phyloP scores from a whole-genome alignment of 139 green algal genomes.

The Chlamydomonas incerta region DNA sequence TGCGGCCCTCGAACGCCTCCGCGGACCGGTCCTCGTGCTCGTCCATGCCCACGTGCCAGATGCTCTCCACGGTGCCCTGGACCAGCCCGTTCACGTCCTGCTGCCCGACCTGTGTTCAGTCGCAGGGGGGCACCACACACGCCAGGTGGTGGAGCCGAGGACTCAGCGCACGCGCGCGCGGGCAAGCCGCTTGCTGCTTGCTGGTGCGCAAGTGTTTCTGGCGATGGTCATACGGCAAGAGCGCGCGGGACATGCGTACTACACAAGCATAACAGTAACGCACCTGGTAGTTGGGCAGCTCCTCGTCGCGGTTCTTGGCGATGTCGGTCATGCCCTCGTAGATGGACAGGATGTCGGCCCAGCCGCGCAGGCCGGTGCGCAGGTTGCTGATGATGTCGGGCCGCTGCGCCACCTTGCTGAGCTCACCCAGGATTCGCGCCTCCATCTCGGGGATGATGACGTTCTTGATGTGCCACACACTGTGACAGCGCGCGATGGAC shows the following conservation, averaged over 20 bases:
- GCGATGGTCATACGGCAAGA: no score
- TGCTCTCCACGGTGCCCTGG: neutral
- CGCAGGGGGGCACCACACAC: no score
- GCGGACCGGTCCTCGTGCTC: no score
- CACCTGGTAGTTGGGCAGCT: neutral
- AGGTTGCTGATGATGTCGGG: neutral
- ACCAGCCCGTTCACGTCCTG: neutral
- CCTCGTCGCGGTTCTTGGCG: neutral
- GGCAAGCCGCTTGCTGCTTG: no score
- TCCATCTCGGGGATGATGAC: neutral
- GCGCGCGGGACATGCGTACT: no score
- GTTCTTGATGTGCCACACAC: neutral
- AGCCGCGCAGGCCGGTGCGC: neutral
- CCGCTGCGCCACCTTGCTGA: neutral
- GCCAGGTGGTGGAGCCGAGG: no score
- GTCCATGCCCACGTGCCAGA: neutral
- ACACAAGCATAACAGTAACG: no score
- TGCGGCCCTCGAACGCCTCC: no score
- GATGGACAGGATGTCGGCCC: neutral
- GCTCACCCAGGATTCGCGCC: no score
- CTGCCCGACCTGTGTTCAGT: neutral
- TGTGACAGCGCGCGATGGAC: no score
- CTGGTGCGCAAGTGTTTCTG: no score
- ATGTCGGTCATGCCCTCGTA: neutral
- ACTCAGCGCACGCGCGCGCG: no score